Conservation (phyloP, 331 rosid species). For the Pyrus hybrid region DNA sequence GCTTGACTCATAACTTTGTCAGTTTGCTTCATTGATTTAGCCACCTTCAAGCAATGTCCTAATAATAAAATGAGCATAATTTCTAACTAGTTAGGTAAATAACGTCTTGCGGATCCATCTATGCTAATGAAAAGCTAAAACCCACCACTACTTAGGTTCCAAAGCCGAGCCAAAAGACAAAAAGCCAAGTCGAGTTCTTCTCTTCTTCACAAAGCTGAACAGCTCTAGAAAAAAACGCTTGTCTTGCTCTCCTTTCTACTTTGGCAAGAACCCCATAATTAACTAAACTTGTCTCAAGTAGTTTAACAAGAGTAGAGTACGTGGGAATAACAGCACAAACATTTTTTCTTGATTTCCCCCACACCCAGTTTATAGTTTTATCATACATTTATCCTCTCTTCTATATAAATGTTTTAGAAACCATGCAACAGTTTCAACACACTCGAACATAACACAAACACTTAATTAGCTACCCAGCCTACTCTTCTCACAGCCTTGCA, state of each 20-base stretch:
- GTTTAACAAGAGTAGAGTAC: background rate
- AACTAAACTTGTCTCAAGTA: background rate
- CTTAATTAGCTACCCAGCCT: background rate
- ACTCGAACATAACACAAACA: background rate
- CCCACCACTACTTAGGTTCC: background rate
- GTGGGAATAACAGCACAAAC: background rate
- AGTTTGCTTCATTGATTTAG: background rate
- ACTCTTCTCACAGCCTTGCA: background rate
- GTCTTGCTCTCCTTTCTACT: background rate
- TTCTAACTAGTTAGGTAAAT: constrained; percentile 3
- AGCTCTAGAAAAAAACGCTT: background rate
- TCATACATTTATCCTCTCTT: background rate
- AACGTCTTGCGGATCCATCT: background rate
- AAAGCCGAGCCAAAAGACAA: background rate
- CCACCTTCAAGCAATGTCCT: background rate
- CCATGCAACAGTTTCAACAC: background rate
- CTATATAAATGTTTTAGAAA: background rate
- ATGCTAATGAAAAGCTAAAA: background rate
- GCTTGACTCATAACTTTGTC: background rate
- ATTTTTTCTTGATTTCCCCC: constrained; percentile 3
- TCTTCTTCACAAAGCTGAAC: background rate
- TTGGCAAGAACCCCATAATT: background rate
- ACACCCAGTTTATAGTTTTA: background rate
- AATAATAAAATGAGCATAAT: background rate
- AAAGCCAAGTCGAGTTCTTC: background rate